phyloP scores from a whole-genome alignment of 179 eudicot species.

The Actinidia polygama region DNA sequence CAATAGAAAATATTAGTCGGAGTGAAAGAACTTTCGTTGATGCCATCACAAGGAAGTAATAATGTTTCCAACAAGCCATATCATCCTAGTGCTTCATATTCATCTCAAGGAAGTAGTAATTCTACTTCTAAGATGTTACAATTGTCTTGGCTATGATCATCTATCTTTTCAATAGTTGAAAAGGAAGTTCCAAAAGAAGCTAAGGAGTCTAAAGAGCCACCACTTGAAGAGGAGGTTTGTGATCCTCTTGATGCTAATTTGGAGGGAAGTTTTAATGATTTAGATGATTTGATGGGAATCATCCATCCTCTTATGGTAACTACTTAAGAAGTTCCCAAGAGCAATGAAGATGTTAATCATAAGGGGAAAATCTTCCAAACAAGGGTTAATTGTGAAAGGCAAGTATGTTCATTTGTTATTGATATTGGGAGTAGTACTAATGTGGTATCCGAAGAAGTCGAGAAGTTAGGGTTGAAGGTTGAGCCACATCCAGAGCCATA shows the following conservation, averaged over 20 bases:
- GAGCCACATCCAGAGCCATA: neutral
- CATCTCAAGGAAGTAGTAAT: neutral
- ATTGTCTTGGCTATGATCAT: neutral
- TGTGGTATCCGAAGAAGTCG: neutral
- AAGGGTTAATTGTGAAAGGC: neutral
- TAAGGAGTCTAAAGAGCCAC: neutral
- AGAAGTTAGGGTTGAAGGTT: neutral
- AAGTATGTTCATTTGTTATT: neutral
- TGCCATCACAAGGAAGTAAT: neutral
- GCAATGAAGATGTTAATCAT: neutral
- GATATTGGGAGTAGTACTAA: neutral
- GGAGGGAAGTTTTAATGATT: neutral
- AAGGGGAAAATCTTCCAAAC: neutral
- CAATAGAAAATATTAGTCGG: neutral
- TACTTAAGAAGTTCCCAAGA: neutral
- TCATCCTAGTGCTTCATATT: slow-evolving; percentile 1
- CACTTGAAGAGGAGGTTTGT: neutral
- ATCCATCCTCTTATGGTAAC: neutral
- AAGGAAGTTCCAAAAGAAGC: neutral
- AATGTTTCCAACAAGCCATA: neutral
- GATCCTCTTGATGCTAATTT: neutral
- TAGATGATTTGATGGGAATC: neutral
- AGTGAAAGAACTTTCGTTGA: neutral
- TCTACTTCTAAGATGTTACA: neutral
- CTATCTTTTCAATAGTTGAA: neutral